Base-by-base conservation (phyloP, 2,329 filamentous ascomycete genomes). In the Fusarium drepaniforme region DNA sequence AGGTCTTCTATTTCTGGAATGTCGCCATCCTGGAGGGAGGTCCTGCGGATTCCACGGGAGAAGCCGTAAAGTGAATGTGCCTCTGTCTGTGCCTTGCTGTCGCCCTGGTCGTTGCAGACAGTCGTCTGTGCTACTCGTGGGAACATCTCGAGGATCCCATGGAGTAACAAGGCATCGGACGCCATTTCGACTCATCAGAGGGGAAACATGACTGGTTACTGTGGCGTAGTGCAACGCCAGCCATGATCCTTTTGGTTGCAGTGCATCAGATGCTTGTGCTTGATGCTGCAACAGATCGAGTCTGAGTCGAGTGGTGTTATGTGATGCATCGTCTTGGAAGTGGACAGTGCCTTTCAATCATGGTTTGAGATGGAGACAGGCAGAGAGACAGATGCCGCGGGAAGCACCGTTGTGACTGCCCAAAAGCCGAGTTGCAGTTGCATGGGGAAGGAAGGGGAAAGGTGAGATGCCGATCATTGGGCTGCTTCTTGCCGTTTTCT, bases 1-100 rank as follows among this genome's bases (percentile, higher is more conserved):
- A 33, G n/a, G 42, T 28, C 37, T 76, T 70, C 73, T 76, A 76
- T 75, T 76, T 72, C 71, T 63, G 71, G 74, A 56, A 42, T 64
- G 53, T 30, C 44, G 46, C 37, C 35, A 71, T 60, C 65, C 62
- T 65, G 59, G 64, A 18, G 58, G 18, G 64, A 18, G 49, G 18
- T 25, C 37, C 28, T 72, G 56, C 51, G 63, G 63, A 28, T 53
- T 67, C 23, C 49, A 30, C 64, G 66, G 68, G 59, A 66, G 53
- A 70, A 59, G 35, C 57, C 57, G 57, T 59, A 40, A 40, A 59
- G 37, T 42, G n/a, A 40, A 59, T 59, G 23, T 13, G 57, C 57
- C 23, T 59, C 35, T 59, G 23, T 53, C 18, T 21, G 49, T 64
- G 59, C 64, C 67, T 60, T 68, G 56, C 63, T 38, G 49, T 46